phyloP scores from a whole-genome alignment of 2,329 filamentous ascomycete species.

The Fusarium sp. region DNA sequence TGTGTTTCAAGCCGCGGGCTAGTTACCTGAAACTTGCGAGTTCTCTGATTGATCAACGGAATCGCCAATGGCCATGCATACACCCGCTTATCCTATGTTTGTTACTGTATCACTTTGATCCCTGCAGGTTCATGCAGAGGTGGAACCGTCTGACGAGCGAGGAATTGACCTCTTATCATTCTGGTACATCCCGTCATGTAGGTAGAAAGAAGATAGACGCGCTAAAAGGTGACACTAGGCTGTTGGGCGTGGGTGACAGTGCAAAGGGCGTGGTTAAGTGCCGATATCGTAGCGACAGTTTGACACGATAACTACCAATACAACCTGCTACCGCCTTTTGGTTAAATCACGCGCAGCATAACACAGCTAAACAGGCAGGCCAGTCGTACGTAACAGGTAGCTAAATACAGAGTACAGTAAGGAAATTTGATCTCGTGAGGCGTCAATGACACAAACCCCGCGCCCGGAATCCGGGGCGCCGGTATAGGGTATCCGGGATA shows the following conservation, averaged over 20 bases:
- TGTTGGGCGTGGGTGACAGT: conserved; percentile 36
- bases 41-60: background rate
- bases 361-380: background rate
- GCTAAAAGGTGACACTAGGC: conserved; percentile 23
- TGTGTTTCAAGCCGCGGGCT: background rate
- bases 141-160: background rate
- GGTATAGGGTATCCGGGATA: conserved; percentile 46
- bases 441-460: conserved; percentile 36
- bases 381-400: conserved; percentile 34
- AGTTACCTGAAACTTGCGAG: background rate
- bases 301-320: conserved; percentile 1
- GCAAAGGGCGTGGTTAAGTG: conserved; percentile 38
- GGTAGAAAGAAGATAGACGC: background rate
- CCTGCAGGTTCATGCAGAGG: background rate
- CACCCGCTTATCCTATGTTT: background rate
- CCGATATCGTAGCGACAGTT: conserved; percentile 29
- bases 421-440: conserved; percentile 18
- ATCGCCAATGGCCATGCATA: background rate
- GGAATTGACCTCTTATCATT: conserved; percentile 5
- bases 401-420: conserved; percentile 13
- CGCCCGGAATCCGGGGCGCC: conserved; percentile 19
- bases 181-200: background rate
- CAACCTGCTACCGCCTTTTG: conserved; percentile 14
- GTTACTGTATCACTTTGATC: conserved; percentile 8
- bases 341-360: conserved; percentile 23